A percentile compares a stretch with the other conserved stretches of the same genome.
These are phyloP conservation scores for Euclidium syriacum DNA, from an alignment of 345 rosid genomes.

Conservation along the genomic window DNA sequence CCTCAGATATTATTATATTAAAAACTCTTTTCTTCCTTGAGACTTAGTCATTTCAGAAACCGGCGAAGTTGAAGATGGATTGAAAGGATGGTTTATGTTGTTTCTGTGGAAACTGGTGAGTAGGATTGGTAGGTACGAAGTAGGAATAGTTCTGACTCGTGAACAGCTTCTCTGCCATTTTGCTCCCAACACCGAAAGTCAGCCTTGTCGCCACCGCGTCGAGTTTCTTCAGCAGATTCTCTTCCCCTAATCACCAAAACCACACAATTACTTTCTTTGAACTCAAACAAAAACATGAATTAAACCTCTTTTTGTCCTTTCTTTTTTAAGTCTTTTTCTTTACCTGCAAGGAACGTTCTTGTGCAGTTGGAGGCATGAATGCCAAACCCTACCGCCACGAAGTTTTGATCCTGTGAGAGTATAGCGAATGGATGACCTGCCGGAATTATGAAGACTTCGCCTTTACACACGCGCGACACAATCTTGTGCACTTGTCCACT, in stretches of 20 bases:
- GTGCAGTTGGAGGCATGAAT: conserved; percentile 32
- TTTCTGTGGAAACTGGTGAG: conserved; percentile 1
- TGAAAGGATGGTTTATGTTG: conserved; percentile 13
- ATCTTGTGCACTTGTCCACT: conserved; percentile 30
- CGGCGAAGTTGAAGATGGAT: conserved; percentile 18
- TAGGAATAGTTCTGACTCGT: conserved; percentile 25
- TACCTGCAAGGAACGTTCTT: conserved; percentile 52
- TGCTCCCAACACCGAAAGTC: conserved; percentile 12
- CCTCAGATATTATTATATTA: too few relatives aligned
- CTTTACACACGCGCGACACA: conserved; percentile 32
- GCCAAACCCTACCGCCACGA: conserved; percentile 37
- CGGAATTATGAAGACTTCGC: conserved; percentile 42
- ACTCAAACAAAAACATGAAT: not conserved
- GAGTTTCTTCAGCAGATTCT: conserved; percentile 20
- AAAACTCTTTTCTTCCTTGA: not conserved
- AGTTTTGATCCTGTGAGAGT: conserved; percentile 22
- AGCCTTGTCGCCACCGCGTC: conserved; percentile 15
- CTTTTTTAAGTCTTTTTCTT: not conserved
- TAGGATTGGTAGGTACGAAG: conserved; percentile 19
- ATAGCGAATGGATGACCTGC: conserved; percentile 44
- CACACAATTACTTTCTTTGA: not conserved
- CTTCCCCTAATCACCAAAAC: conserved; percentile 21
- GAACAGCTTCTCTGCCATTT: conserved; percentile 21
- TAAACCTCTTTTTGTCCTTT: not conserved
- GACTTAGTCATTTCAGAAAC: conserved; percentile 11